Conservation (phyloP, 306 rosid genomes). For the Vigna hirtella region DNA sequence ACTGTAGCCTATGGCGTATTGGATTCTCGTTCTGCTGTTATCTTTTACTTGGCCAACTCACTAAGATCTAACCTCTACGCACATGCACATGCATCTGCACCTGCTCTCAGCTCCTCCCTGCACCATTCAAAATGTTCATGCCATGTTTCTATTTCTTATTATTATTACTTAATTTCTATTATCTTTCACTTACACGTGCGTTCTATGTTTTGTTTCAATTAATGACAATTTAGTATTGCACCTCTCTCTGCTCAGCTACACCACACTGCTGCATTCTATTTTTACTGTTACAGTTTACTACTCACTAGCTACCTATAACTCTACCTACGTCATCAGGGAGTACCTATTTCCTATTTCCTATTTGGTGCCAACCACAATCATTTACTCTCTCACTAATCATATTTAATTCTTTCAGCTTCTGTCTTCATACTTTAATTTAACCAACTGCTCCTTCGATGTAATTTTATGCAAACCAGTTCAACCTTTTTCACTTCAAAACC, state of each 20-base stretch:
- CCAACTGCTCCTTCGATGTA: too few species aligned
- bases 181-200: slow-evolving; percentile 17
- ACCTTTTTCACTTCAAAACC: neutral
- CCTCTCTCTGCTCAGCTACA: slow-evolving; percentile 20
- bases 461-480: neutral
- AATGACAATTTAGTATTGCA: neutral
- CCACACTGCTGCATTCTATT: slow-evolving; percentile 12
- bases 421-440: neutral
- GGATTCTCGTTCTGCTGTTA: slow-evolving; percentile 44
- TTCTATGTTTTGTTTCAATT: neutral
- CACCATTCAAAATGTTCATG: slow-evolving; percentile 34
- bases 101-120: neutral
- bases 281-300: neutral
- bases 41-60: slow-evolving; percentile 47
- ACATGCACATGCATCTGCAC: slow-evolving; percentile 10
- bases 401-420: slow-evolving; percentile 29
- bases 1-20: slow-evolving; percentile 40
- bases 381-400: slow-evolving; percentile 32
- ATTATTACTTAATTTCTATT: too few species aligned
- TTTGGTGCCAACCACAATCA: slow-evolving; percentile 39
- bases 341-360: slow-evolving; percentile 10
- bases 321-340: neutral
- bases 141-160: neutral
- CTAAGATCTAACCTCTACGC: slow-evolving; percentile 40
- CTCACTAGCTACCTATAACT: neutral